Evolutionary conservation across 2,329 filamentous ascomycete species (phyloP).

Genomic region (Phialophora chinensis): DNA sequence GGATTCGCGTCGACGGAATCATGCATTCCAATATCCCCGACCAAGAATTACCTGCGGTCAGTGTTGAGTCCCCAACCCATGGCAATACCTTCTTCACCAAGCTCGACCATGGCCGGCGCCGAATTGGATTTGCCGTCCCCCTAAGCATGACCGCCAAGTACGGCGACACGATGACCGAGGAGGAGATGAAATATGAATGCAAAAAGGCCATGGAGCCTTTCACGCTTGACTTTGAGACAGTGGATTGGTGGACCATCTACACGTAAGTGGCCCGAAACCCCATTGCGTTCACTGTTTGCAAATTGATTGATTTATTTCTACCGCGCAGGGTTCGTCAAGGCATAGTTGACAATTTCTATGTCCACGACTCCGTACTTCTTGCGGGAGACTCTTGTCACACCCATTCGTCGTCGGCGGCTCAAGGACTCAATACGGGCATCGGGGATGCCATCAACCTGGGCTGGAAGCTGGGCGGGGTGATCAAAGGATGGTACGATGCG

Average conservation of each 20-base stretch:
- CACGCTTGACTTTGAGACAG: conserved; percentile 2
- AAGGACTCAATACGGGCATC: conserved; percentile 11
- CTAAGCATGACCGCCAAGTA: neutral
- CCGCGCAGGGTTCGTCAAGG: conserved; percentile 1
- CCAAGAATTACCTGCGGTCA: neutral
- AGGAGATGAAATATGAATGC: neutral
- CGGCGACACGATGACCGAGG: conserved; percentile 10
- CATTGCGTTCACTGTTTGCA: no score
- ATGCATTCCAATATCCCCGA: conserved; percentile 11
- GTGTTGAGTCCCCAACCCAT: conserved; percentile 8
- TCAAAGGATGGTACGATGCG: conserved; percentile 10
- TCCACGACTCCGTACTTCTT: conserved; percentile 3
- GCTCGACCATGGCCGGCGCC: conserved; percentile 4
- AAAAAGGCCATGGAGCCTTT: conserved; percentile 8
- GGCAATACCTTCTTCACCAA: conserved; percentile 1
- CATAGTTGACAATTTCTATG: conserved; percentile 3
- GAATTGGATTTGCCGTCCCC: conserved; percentile 8
- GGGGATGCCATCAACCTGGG: conserved; percentile 3
- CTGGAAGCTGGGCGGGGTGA: conserved; percentile 10
- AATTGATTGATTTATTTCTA: no score
- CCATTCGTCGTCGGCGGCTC: conserved; percentile 4
- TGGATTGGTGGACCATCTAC: conserved; percentile 7
- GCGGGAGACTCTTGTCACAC: conserved; percentile 13
- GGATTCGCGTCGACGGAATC: conserved; percentile 9
- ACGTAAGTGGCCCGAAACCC: no score